phyloP scores from a whole-genome alignment of 2,329 filamentous ascomycete genomes.

The Ascocoryne sarcoides region DNA sequence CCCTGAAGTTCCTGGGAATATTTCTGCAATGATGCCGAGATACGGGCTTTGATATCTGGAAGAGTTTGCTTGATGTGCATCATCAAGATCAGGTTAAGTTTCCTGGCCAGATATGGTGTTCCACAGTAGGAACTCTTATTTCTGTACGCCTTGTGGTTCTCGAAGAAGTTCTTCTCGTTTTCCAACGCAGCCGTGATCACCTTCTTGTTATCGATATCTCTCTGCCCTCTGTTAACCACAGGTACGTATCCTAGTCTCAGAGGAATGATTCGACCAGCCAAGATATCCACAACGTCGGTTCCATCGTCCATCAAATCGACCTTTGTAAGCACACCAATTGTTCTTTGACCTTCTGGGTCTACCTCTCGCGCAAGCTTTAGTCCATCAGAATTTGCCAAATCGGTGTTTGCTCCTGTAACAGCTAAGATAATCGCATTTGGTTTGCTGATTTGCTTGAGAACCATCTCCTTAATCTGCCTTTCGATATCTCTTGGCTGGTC shows the following conservation, averaged over 20 bases:
- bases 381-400: constrained; percentile 97
- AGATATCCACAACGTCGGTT: constrained; percentile 96
- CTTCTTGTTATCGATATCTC: constrained; percentile 98
- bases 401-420: constrained; percentile 92
- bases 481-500: constrained; percentile 97
- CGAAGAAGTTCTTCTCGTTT: constrained; percentile 93
- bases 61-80: constrained; percentile 99
- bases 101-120: constrained; percentile 91
- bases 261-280: constrained; percentile 94
- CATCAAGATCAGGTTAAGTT: constrained; percentile 97
- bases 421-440: constrained; percentile 96
- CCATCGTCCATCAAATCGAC: constrained; percentile 98
- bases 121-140: constrained; percentile 99
- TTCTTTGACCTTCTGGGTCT: constrained; percentile 93
- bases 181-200: constrained; percentile 85
- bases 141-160: constrained; percentile 95
- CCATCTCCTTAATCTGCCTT: constrained; percentile 94
- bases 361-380: constrained; percentile 94
- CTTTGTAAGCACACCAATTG: constrained; percentile 97
- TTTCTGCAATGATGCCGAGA: constrained; percentile 87
- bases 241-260: constrained; percentile 91
- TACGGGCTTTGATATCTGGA: constrained; percentile 95
- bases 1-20: constrained; percentile 74
- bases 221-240: constrained; percentile 94
- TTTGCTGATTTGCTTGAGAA: constrained; percentile 97